Evolutionary conservation across 2,329 filamentous ascomycete species (phyloP).

Genomic region (Colletotrichum camelliae): DNA sequence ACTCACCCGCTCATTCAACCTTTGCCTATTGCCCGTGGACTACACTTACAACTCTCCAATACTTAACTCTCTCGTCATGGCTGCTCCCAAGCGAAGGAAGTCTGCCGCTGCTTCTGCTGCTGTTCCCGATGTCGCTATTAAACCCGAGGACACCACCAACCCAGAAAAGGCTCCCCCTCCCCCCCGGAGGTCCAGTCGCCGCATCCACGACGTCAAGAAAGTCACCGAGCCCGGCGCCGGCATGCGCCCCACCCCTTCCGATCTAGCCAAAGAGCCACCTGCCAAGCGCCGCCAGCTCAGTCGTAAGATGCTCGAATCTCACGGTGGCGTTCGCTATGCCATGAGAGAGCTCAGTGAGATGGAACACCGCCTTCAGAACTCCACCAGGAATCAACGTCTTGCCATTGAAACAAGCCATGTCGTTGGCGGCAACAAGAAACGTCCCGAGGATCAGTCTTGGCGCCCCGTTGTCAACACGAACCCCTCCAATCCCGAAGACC

Average conservation of each 20-base stretch:
- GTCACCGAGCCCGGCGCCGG: conserved; percentile 5
- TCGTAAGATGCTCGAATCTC: conserved; percentile 9
- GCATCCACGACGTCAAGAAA: conserved; percentile 4
- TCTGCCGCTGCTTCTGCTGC: conserved; percentile 20
- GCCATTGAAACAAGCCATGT: conserved; percentile 49
- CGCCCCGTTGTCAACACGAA: neutral
- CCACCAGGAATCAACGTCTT: conserved; percentile 50
- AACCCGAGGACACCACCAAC: conserved; percentile 5
- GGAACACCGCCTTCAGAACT: conserved; percentile 50
- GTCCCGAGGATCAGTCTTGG: neutral
- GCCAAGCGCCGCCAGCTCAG: conserved; percentile 8
- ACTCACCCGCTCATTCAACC: neutral
- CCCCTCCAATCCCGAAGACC: conserved; percentile 1
- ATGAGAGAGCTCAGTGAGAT: conserved; percentile 54
- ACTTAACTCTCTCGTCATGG: neutral
- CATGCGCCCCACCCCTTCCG: neutral
- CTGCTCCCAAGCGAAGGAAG: conserved; percentile 42
- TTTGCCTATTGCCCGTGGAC: neutral
- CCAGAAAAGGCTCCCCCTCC: neutral
- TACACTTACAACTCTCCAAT: neutral
- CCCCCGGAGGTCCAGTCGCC: conserved; percentile 17
- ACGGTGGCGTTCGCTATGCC: conserved; percentile 40
- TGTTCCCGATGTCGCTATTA: neutral
- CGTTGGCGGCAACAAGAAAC: neutral
- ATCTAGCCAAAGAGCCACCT: neutral